These are phyloP conservation scores for Suillus discolor DNA, from an alignment of 768 basidiomycete species.

Conservation along the genomic window DNA sequence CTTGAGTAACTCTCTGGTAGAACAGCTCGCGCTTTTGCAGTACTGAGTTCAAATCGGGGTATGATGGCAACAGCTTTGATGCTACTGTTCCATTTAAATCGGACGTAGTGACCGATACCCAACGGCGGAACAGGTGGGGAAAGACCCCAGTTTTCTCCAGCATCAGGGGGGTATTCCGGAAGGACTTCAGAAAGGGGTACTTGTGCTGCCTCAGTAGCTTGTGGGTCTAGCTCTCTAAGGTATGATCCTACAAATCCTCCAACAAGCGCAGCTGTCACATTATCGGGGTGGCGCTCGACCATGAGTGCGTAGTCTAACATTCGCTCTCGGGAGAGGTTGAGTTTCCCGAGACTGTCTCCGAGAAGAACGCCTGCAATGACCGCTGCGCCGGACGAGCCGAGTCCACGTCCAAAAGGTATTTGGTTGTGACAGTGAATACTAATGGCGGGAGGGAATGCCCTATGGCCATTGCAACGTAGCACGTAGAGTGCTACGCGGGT, in stretches of 20 bases:
- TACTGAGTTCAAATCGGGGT: constrained; percentile 94
- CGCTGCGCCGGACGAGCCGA: constrained; percentile 98
- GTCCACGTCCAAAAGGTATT: constrained; percentile 96
- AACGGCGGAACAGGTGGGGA: constrained; percentile 84
- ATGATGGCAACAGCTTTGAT: constrained; percentile 95
- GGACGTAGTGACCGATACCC: constrained; percentile 93
- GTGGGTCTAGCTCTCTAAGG: constrained; percentile 83
- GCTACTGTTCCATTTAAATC: constrained; percentile 80
- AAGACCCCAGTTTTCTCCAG: constrained; percentile 88
- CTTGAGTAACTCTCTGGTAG: constrained; percentile 84
- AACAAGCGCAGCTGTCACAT: constrained; percentile 95
- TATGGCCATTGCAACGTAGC: constrained; percentile 82
- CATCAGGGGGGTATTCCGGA: constrained; percentile 93
- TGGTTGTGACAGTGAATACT: constrained; percentile 82
- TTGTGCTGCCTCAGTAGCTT: constrained; percentile 79
- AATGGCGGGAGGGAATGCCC: constrained; percentile 75
- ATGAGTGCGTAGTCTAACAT: constrained; percentile 96
- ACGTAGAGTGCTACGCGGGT: constrained; percentile 98
- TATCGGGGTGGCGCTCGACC: constrained; percentile 99
- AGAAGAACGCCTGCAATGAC: constrained; percentile 96
- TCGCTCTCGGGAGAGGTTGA: constrained; percentile 68
- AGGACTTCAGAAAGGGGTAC: constrained; percentile 96
- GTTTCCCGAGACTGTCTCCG: constrained; percentile 77
- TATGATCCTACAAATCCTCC: constrained; percentile 98
- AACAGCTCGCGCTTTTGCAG: constrained; percentile 89